phyloP scores from a whole-genome alignment of 2,329 filamentous ascomycete genomes.

The Apiospora malaysiana region DNA sequence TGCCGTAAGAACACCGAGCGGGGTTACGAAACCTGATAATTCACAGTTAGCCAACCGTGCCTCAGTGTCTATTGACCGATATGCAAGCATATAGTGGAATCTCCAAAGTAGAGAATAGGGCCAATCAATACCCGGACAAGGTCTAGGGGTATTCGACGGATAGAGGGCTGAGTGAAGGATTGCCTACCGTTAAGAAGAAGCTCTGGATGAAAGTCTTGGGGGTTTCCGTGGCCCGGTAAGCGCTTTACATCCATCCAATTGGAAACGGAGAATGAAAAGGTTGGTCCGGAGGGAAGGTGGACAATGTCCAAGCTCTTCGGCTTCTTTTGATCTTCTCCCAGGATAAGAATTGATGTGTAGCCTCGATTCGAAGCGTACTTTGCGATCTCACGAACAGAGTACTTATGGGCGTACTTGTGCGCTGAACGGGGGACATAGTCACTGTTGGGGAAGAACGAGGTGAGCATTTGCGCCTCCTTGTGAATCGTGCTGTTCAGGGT shows the following conservation, averaged over 20 bases:
- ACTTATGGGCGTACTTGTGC: slow-evolving; percentile 87
- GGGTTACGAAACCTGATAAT: slow-evolving; percentile 79
- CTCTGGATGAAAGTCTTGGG: slow-evolving; percentile 90
- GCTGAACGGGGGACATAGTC: slow-evolving; percentile 87
- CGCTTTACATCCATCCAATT: slow-evolving; percentile 66
- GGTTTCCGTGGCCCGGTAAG: slow-evolving; percentile 85
- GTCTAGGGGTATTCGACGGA: not conserved
- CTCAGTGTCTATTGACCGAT: not conserved
- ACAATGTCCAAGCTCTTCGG: slow-evolving; percentile 83
- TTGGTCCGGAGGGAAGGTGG: slow-evolving; percentile 83
- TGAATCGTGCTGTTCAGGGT: slow-evolving; percentile 89
- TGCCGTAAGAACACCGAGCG: slow-evolving; percentile 85
- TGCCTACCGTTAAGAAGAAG: slow-evolving; percentile 75
- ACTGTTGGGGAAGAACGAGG: slow-evolving; percentile 81
- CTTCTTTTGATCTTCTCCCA: slow-evolving; percentile 89
- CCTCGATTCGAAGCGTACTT: slow-evolving; percentile 81
- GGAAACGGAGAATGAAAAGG: slow-evolving; percentile 88
- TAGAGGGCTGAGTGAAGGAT: not conserved
- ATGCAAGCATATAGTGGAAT: not conserved
- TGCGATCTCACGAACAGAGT: slow-evolving; percentile 88
- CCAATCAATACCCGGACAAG: not conserved
- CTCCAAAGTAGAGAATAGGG: not conserved
- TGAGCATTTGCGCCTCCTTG: slow-evolving; percentile 78
- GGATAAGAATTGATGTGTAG: slow-evolving; percentile 82
- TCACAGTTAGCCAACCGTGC: not conserved